Conservation (phyloP, 305 asterid genomes). For the Solanum hybrid region DNA sequence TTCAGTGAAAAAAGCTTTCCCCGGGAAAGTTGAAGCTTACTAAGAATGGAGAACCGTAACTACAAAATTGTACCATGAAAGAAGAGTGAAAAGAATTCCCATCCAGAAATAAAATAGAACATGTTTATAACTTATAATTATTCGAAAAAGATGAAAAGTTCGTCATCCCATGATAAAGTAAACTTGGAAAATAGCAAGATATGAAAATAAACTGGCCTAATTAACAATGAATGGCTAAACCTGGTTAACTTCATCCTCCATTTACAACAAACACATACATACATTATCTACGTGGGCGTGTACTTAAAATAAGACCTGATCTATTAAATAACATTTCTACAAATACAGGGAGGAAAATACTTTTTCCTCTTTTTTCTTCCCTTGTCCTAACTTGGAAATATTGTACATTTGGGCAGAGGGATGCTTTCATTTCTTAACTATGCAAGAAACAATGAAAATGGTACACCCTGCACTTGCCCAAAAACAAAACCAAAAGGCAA, state of each 20-base stretch:
- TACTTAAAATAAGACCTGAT: not conserved
- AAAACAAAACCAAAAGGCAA: not conserved
- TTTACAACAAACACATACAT: not conserved
- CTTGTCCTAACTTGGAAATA: not conserved
- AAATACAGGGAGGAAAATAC: not conserved
- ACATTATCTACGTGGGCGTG: not conserved
- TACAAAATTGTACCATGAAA: not conserved
- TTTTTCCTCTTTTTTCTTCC: not conserved
- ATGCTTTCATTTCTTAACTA: not conserved
- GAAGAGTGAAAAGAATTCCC: not conserved
- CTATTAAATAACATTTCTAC: not conserved
- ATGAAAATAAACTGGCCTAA: not conserved
- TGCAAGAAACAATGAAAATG: not conserved
- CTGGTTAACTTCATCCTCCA: not conserved
- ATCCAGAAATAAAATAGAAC: not conserved
- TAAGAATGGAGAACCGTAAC: not conserved
- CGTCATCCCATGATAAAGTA: not conserved
- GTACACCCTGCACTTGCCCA: not conserved
- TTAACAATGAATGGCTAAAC: not conserved
- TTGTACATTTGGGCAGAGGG: not conserved
- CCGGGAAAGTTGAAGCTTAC: not conserved
- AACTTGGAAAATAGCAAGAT: not conserved
- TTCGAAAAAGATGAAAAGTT: not conserved
- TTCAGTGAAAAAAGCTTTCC: not conserved
- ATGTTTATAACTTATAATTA: not conserved